A percentile compares a stretch with the other conserved stretches of the same genome.
These are phyloP conservation scores for Citrus australasica DNA, from an alignment of 345 rosid species.

Conservation along the genomic window DNA sequence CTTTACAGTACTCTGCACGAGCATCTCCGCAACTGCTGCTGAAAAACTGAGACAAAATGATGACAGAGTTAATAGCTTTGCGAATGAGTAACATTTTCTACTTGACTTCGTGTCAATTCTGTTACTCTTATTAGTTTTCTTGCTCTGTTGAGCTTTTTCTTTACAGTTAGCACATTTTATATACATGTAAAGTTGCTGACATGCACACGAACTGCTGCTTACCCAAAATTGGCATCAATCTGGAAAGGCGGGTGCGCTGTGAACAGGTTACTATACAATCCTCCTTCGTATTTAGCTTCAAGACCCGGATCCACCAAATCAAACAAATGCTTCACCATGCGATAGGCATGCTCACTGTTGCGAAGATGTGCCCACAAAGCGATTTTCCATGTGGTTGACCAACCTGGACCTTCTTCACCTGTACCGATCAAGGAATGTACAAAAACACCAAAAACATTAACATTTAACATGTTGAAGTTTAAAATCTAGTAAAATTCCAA, in stretches of 20 bases:
- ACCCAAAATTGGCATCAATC: constrained; percentile 98
- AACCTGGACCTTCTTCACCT: constrained; percentile 98
- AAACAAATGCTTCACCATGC: constrained; percentile 74
- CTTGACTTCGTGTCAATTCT: not conserved
- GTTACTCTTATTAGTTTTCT: not conserved
- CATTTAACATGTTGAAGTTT: not conserved
- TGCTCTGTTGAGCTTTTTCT: not conserved
- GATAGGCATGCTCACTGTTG: constrained; percentile 68
- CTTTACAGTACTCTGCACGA: constrained; percentile 71
- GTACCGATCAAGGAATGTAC: constrained; percentile 6
- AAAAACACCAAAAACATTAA: not conserved
- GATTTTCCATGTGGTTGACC: constrained; percentile 93
- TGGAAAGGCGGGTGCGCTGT: constrained; percentile 97
- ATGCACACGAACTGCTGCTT: constrained; percentile 21
- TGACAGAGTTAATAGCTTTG: not conserved
- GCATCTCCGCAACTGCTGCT: constrained; percentile 82
- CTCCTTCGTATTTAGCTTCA: constrained; percentile 61
- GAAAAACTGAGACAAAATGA: constrained; percentile 44
- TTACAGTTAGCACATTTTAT: not conserved
- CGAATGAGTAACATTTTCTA: not conserved
- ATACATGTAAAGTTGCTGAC: not conserved
- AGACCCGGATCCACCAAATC: constrained; percentile 70
- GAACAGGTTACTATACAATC: constrained; percentile 85
- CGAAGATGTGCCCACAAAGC: constrained; percentile 86
- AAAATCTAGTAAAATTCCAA: not conserved